Base-by-base conservation (phyloP, 805 yeast species). In the Candida taoyuanica region DNA sequence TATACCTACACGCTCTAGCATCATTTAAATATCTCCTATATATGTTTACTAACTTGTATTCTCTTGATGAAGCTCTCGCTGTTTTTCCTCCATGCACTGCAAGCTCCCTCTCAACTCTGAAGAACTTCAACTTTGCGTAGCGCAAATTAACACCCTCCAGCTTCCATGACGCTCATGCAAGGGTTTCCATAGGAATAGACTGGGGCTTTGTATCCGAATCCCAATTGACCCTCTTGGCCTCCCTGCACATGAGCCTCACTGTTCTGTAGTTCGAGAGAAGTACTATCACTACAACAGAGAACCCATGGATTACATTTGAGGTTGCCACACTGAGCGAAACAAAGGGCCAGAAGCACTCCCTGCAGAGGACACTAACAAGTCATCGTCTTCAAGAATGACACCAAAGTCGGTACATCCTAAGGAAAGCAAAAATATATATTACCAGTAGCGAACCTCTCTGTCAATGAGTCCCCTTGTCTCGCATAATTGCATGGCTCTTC, bases 271-370 rank as follows among this genome's bases (percentile, higher is more conserved):
- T 36, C 1, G 45, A 35, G 19, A 40, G 26, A 20, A 45, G 17
- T 5, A 40, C 42, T 11, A 52, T 43, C 11, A 77, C 83, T 5
- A 91, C 91, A 16, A 86, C 87, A 0, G 95, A 85, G 1, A 94
- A 85, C 3, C 96, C 96, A 60, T 87, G 96, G 16, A 87, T 88
- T n/a, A 85, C 65, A 50, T 88, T 85, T 0, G 96, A 88, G 0
- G 89, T 72, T 4, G 88, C 67, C 15, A 88, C 84, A 41, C 87
- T 64, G 55, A 88, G 88, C 25, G 87, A 77, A 0, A 83, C 80
- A 11, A 85, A 71, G 1, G 95, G 95, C 95, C 95, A 86, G 29
- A 86, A 70, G 6, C 48, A 8, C 54, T 54, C 0, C 96, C 96
- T 4, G 94, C 81, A 63, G 88, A 88, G 3, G 95, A 80, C 2